Conservation (phyloP, 108 stramenopile genomes). For the Cyclostephanos tholiformis region DNA sequence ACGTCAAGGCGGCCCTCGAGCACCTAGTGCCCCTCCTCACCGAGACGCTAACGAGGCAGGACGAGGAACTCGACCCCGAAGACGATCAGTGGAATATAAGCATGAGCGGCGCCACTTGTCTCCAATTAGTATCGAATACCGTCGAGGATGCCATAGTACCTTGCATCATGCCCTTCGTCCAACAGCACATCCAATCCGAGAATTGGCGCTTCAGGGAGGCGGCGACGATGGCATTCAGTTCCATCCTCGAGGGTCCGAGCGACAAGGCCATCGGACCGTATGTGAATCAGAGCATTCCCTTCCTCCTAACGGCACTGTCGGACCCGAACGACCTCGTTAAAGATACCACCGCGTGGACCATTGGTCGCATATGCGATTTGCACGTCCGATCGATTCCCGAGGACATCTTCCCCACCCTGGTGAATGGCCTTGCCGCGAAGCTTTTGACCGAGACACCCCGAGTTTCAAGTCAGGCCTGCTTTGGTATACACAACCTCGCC, state of each 20-base stretch:
- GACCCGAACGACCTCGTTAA: slow-evolving; percentile 86
- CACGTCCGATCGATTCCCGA: slow-evolving; percentile 81
- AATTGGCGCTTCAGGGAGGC: slow-evolving; percentile 94
- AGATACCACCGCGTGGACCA: slow-evolving; percentile 91
- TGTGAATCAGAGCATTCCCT: slow-evolving; percentile 86
- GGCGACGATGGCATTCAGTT: slow-evolving; percentile 92
- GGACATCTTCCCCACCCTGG: slow-evolving; percentile 78
- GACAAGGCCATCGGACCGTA: slow-evolving; percentile 72
- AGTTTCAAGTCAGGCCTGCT: slow-evolving; percentile 88
- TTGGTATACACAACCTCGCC: slow-evolving; percentile 92
- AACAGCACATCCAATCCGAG: slow-evolving; percentile 78
- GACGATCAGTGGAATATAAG: slow-evolving; percentile 86
- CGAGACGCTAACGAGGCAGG: slow-evolving; percentile 89
- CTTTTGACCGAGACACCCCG: slow-evolving; percentile 73
- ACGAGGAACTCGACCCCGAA: slow-evolving; percentile 78
- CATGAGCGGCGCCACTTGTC: slow-evolving; percentile 89
- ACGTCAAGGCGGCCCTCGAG: slow-evolving; percentile 75
- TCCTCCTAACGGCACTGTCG: slow-evolving; percentile 73
- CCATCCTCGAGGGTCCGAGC: slow-evolving; percentile 87
- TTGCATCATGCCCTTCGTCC: slow-evolving; percentile 89
- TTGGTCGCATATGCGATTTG: slow-evolving; percentile 89
- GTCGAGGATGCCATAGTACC: slow-evolving; percentile 86
- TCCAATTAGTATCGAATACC: slow-evolving; percentile 76
- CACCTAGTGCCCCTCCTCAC: slow-evolving; percentile 85
- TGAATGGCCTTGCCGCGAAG: slow-evolving; percentile 74